A percentile compares a stretch with the other conserved stretches of the same genome.
Conservation (phyloP, 2,329 filamentous ascomycete species). For the Thyridium curvatum region DNA sequence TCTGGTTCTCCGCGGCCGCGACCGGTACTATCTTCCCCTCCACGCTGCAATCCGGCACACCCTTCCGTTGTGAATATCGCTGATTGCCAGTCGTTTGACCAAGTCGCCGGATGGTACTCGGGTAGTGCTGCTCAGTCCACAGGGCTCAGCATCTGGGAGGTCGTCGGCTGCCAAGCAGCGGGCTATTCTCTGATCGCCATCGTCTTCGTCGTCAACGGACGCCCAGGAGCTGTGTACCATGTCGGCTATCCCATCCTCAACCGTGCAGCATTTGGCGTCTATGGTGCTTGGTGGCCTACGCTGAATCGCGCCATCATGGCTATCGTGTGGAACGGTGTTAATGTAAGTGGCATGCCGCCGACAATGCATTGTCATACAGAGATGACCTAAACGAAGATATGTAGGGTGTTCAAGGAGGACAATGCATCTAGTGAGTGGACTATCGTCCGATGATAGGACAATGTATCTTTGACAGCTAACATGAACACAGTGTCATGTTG, state of each 20-base stretch:
- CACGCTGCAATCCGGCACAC: too few species aligned
- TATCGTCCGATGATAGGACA: background rate
- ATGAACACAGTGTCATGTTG: background rate
- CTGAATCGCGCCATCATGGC: slow-evolving; percentile 36
- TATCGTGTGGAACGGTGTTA: slow-evolving; percentile 38
- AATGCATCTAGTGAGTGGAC: slow-evolving; percentile 13
- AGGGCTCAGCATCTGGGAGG: slow-evolving; percentile 44
- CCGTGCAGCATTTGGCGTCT: slow-evolving; percentile 34
- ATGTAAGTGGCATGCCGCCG: too few species aligned
- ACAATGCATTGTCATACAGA: too few species aligned
- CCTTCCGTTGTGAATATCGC: too few species aligned
- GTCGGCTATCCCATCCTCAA: slow-evolving; percentile 34
- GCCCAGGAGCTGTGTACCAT: slow-evolving; percentile 34
- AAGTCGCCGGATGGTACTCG: slow-evolving; percentile 21
- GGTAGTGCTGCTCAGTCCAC: slow-evolving; percentile 29
- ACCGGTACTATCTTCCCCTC: slow-evolving; percentile 22
- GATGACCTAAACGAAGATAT: too few species aligned
- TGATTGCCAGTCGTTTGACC: too few species aligned
- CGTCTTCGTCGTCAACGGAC: slow-evolving; percentile 34
- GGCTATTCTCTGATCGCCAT: slow-evolving; percentile 33
- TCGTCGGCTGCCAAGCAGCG: slow-evolving; percentile 29
- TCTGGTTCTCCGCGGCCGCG: slow-evolving; percentile 34
- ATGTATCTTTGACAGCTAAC: too few species aligned
- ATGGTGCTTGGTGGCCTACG: slow-evolving; percentile 36
- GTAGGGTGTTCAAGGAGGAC: slow-evolving; percentile 21